Evolutionary conservation across 257 asterid species (phyloP), one percentile per base, ranked within the genome.

Genomic region (Capsicum baccatum): DNA sequence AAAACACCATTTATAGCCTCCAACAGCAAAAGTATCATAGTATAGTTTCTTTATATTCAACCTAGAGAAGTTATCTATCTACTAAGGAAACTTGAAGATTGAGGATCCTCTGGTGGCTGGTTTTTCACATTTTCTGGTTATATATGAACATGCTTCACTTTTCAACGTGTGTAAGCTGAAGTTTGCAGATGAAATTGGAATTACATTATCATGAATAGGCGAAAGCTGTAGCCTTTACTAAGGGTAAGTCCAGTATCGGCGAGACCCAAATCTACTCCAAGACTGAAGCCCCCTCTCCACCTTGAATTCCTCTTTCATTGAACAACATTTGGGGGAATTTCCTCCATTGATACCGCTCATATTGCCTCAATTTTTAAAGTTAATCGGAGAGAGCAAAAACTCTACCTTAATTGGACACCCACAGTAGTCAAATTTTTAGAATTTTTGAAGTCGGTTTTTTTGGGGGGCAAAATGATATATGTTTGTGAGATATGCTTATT

Each of bases 251-350:
- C 99, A 9, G 98, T 96, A 42, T 98, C 94, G 56, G 95, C 88
- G 81, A 89, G 79, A 58, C 99, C 99, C 92, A 93, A 88, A 80
- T 94, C 99, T 9, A 93, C 92, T 37, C 98, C 99, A 33, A 96
- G 90, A 89, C 99, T 96, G 89, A 96, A 96, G 6, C 99, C 98
- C 50, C 97, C 96, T 79, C 97, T 92, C 97, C 94, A 93, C 57
- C 89, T 84, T 8, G 98, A 85, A 59, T 92, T 92, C 2, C 86
- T 90, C 87, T 91, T 92, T 85, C 94, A 89, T 50, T 92, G 91
- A 39, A 90, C 68, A 58, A 90, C 95, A 86, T 96, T 96, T 74
- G 98, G 97, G 78, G 93, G 97, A 80, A 94, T 84, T 81, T 86
- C 96, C 66, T 89, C 92, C 76, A 88, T 89, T 90, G 92, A 56